phyloP scores from a whole-genome alignment of 1,284 basidiomycete genomes.

The Singerocomus inundabilis region DNA sequence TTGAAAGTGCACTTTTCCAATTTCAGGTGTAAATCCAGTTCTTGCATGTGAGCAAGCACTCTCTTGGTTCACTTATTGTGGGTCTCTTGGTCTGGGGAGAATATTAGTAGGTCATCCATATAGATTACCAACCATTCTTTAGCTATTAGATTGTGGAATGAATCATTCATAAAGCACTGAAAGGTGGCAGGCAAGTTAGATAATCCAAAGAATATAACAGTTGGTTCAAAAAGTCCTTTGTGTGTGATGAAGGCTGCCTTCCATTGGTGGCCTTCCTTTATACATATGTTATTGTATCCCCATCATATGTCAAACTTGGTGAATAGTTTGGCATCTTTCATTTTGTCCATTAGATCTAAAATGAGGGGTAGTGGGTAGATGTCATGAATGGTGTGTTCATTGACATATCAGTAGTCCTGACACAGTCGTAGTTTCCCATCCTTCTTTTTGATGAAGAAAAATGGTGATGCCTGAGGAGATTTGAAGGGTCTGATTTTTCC shows the following conservation, averaged over 20 bases:
- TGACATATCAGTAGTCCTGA: too few species aligned
- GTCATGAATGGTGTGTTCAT: too few species aligned
- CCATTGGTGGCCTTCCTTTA: constrained; percentile 27
- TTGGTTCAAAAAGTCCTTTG: constrained; percentile 6
- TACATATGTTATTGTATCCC: constrained; percentile 2
- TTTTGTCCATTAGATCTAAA: too few species aligned
- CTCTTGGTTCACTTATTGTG: constrained; percentile 13
- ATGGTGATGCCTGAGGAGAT: too few species aligned
- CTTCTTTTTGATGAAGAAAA: too few species aligned
- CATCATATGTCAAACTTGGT: constrained; percentile 6
- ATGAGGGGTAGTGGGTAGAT: too few species aligned
- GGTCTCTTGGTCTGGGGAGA: background rate
- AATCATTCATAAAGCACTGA: constrained; percentile 16
- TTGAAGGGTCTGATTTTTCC: too few species aligned
- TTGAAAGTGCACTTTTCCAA: background rate
- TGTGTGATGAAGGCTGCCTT: constrained; percentile 3
- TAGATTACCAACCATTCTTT: constrained; percentile 11
- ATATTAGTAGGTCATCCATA: constrained; percentile 28
- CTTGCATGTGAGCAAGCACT: constrained; percentile 30
- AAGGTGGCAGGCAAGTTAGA: background rate
- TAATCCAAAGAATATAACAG: background rate
- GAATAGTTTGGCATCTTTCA: too few species aligned
- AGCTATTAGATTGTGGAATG: constrained; percentile 10
- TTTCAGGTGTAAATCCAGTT: constrained; percentile 34
- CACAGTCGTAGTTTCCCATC: too few species aligned